Evolutionary conservation across 768 basidiomycete genomes (phyloP), one percentile per base, ranked within the genome.

Genomic region (Mycena filopes): DNA sequence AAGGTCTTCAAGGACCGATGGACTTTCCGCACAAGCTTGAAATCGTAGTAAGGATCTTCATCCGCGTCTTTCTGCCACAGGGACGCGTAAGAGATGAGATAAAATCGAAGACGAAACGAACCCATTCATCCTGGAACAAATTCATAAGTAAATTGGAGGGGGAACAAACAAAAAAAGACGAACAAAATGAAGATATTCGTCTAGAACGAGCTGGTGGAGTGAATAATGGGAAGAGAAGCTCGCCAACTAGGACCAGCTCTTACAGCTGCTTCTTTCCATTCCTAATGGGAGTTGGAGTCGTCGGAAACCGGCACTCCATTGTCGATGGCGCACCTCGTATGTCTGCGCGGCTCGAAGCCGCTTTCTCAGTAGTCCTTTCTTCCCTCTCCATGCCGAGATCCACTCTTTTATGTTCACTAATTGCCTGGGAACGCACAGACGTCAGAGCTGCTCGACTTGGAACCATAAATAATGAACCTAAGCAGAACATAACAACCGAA

Each of bases 351-450:
- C 87, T 7, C 96, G 85, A 21, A 99, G 78, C 51, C 86, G 86
- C 65, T 89, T 87, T 65, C 97, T 83, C 4, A 99, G 78, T 18
- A 84, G 74, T 3, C 94, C 94, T 72, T 94, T 95, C 65, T 86
- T 83, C 10, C 97, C 97, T 56, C 94, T 80, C 94, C 96, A 98
- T 49, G 95, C 95, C 26, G 91, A 88, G 46, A 97, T 75, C 87
- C 90, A 98, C 78, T 99, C 97, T 74, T 98, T 94, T 5, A 93
- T 85, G 73, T 98, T 98, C 45, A 99, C 98, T 20, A 97, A 72
- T 75, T 99, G 97, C 18, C 97, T 36, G 36, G 36, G 36, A 36
- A 36, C 36, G 36, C 9, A 36, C 36, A 36, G 15, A 9, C 36
- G 36, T 36, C 36, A 36, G 10, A 36, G 36, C 36, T 36, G 10